Evolutionary conservation across 129 eudicot species (phyloP).

Genomic region (Tagetes erecta): DNA sequence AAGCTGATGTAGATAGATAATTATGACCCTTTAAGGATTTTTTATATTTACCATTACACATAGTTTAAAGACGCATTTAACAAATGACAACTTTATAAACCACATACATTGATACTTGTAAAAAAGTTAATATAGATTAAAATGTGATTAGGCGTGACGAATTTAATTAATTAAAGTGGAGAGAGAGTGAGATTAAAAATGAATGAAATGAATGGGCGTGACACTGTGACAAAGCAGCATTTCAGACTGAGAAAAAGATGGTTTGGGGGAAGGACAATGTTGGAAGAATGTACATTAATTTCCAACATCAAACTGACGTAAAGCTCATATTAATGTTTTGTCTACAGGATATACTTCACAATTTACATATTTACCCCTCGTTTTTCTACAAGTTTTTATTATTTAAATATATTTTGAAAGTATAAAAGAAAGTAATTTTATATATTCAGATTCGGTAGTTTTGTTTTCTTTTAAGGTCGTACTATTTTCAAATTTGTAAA

Average conservation of each 20-base stretch:
- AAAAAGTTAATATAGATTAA: background rate
- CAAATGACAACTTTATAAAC: too few species aligned
- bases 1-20: too few species aligned
- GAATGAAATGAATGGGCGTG: constrained; percentile 36
- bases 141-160: constrained; percentile 61
- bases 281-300: constrained; percentile 56
- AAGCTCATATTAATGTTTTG: constrained; percentile 38
- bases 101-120: too few species aligned
- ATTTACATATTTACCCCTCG: constrained; percentile 30
- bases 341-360: background rate
- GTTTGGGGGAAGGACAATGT: constrained; percentile 42
- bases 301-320: constrained; percentile 44
- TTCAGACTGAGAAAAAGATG: constrained; percentile 41
- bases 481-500: background rate
- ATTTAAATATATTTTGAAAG: background rate
- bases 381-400: background rate
- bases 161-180: constrained; percentile 34
- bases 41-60: too few species aligned
- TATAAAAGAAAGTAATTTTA: background rate
- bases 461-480: background rate
- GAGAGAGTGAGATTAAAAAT: constrained; percentile 13
- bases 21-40: too few species aligned
- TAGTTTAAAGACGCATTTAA: too few species aligned
- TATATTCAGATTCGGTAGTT: background rate
- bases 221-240: constrained; percentile 36